Conservation (phyloP, 352 stramenopile species). For the Peronospora farinosa region DNA sequence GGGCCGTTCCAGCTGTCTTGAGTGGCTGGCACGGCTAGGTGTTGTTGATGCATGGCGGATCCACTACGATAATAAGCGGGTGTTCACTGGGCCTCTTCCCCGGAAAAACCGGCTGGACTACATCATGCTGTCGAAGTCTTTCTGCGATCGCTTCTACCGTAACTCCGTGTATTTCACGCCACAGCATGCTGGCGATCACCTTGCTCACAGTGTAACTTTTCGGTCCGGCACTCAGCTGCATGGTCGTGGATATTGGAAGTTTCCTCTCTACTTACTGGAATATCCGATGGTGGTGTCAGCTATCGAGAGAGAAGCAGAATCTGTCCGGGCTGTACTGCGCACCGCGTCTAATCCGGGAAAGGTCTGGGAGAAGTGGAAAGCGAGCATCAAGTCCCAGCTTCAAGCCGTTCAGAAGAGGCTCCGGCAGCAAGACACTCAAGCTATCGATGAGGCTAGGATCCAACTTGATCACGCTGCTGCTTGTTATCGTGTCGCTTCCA, state of each 20-base stretch:
- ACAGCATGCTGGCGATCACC: not conserved
- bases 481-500: not conserved
- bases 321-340: too few relatives aligned
- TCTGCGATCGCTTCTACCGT: not conserved
- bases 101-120: slow-evolving; percentile 1
- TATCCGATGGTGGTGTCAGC: slow-evolving; percentile 1
- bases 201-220: not conserved
- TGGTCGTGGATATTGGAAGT: not conserved
- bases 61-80: not conserved
- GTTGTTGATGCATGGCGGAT: slow-evolving; percentile 1
- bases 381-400: not conserved
- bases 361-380: slow-evolving; percentile 3
- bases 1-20: not conserved
- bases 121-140: not conserved
- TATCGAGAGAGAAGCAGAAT: not conserved
- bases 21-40: not conserved
- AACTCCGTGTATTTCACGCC: not conserved
- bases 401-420: not conserved
- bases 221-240: too few relatives aligned
- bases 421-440: not conserved
- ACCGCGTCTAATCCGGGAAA: not conserved
- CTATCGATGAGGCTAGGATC: not conserved
- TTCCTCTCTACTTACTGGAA: slow-evolving; percentile 3
- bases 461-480: not conserved
- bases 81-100: not conserved